A percentile compares a stretch with the other conserved stretches of the same genome.
These are phyloP conservation scores for Leccinum insolens DNA, from an alignment of 1,284 basidiomycete species.

Conservation along the genomic window DNA sequence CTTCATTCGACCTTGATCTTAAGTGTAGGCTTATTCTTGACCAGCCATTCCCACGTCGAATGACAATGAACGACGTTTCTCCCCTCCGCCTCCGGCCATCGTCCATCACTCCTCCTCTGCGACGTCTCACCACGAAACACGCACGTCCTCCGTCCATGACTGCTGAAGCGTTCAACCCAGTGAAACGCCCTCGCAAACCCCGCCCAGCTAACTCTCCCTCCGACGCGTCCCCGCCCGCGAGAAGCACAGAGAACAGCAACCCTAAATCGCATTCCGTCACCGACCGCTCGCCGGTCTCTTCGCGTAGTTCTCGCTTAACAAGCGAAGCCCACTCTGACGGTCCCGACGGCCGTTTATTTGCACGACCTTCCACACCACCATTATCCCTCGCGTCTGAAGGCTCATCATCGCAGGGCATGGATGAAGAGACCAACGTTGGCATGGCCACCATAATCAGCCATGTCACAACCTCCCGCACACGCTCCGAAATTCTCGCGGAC, in stretches of 20 bases:
- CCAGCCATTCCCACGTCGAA: constrained; percentile 37
- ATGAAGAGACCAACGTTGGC: constrained; percentile 20
- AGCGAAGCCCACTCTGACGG: constrained; percentile 20
- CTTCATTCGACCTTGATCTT: constrained; percentile 36
- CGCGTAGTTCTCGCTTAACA: constrained; percentile 28
- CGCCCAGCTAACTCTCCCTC: constrained; percentile 19
- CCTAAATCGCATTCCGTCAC: constrained; percentile 19
- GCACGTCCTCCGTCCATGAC: constrained; percentile 34
- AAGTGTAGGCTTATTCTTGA: constrained; percentile 33
- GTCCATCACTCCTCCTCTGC: constrained; percentile 28
- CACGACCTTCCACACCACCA: constrained; percentile 32
- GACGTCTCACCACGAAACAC: constrained; percentile 30
- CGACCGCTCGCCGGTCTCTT: constrained; percentile 20
- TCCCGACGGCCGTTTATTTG: constrained; percentile 27
- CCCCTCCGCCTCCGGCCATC: constrained; percentile 39
- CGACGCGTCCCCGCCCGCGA: constrained; percentile 20
- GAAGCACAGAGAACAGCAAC: constrained; percentile 16
- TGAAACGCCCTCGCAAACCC: constrained; percentile 33
- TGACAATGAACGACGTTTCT: constrained; percentile 38
- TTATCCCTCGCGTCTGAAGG: constrained; percentile 30
- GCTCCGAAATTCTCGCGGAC: constrained; percentile 35
- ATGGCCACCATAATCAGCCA: constrained; percentile 36
- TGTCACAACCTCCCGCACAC: constrained; percentile 27
- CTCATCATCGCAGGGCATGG: constrained; percentile 25
- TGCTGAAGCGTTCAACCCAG: constrained; percentile 29